A percentile compares a stretch with the other conserved stretches of the same genome.
Evolutionary conservation across 2,329 filamentous ascomycete species (phyloP).

Genomic region (Penicillium hordei): DNA sequence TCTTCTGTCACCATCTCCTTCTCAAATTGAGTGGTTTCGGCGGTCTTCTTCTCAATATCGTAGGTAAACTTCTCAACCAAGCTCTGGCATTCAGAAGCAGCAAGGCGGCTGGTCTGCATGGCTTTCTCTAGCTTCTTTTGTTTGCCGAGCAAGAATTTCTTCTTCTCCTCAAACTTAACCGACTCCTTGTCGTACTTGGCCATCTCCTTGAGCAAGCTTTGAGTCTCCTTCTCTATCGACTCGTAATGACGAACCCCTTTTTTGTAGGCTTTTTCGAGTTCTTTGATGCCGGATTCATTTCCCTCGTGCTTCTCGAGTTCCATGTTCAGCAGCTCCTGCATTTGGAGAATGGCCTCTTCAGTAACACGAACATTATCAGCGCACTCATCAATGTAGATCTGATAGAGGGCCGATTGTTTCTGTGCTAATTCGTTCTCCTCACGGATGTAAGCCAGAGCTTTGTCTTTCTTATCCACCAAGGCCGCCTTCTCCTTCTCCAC

Average conservation of each 20-base stretch:
- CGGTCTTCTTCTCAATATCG: slow-evolving; percentile 73
- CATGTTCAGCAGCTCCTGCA: slow-evolving; percentile 79
- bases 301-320: slow-evolving; percentile 92
- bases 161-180: slow-evolving; percentile 97
- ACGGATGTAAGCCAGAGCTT: slow-evolving; percentile 80
- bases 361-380: slow-evolving; percentile 85
- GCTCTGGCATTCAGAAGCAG: slow-evolving; percentile 70
- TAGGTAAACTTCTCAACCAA: slow-evolving; percentile 74
- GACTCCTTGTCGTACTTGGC: slow-evolving; percentile 92
- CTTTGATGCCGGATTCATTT: slow-evolving; percentile 84
- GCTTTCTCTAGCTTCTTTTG: slow-evolving; percentile 93
- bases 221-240: slow-evolving; percentile 74
- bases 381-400: slow-evolving; percentile 85
- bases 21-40: slow-evolving; percentile 76
- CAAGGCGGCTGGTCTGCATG: slow-evolving; percentile 72
- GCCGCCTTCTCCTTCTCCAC: slow-evolving; percentile 95
- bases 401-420: slow-evolving; percentile 90
- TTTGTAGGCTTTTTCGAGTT: slow-evolving; percentile 80
- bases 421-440: slow-evolving; percentile 90
- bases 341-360: slow-evolving; percentile 84
- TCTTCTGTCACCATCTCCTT: slow-evolving; percentile 75
- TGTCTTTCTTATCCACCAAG: slow-evolving; percentile 95
- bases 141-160: slow-evolving; percentile 87
- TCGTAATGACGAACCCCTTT: slow-evolving; percentile 82
- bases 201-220: slow-evolving; percentile 79